phyloP scores from a whole-genome alignment of 257 asterid genomes.

The Solanum sejunctum region DNA sequence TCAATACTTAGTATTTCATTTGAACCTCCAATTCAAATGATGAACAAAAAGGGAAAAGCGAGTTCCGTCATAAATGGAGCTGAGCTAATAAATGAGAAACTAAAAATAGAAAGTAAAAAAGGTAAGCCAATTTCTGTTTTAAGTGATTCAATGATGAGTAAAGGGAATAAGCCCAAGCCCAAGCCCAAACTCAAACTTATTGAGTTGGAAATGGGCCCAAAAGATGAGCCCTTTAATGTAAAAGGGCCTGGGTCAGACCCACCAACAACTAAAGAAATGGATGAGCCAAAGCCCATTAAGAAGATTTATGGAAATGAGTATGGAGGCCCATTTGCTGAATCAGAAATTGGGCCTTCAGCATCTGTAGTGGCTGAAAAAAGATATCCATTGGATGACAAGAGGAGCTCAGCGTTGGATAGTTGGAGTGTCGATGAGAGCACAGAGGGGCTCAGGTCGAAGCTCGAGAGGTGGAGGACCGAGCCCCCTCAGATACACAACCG shows the following conservation, averaged over 20 bases:
- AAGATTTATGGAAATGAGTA: conserved; percentile 10
- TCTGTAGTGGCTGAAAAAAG: conserved; percentile 50
- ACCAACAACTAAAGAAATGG: not conserved
- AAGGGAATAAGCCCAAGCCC: conserved; percentile 4
- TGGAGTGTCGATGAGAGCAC: conserved; percentile 56
- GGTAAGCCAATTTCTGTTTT: conserved; percentile 46
- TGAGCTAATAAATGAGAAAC: conserved; percentile 36
- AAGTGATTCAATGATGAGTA: conserved; percentile 52
- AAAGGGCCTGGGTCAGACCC: not conserved
- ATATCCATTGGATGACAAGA: conserved; percentile 26
- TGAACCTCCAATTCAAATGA: conserved; percentile 18
- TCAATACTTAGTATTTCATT: conserved; percentile 59
- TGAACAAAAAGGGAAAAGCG: conserved; percentile 42
- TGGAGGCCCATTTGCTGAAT: conserved; percentile 31
- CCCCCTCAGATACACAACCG: conserved; percentile 32
- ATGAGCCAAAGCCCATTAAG: conserved; percentile 9
- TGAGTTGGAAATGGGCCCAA: not conserved
- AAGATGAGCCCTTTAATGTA: not conserved
- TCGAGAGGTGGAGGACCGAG: conserved; percentile 62
- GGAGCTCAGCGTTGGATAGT: conserved; percentile 54
- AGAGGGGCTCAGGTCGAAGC: conserved; percentile 59
- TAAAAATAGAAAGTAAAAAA: conserved; percentile 9
- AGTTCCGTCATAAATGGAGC: conserved; percentile 73
- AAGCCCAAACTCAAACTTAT: not conserved
- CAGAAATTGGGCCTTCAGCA: conserved; percentile 63